Conservation (phyloP, 1,284 basidiomycete species). For the Neotropicomus parvogracilis region DNA sequence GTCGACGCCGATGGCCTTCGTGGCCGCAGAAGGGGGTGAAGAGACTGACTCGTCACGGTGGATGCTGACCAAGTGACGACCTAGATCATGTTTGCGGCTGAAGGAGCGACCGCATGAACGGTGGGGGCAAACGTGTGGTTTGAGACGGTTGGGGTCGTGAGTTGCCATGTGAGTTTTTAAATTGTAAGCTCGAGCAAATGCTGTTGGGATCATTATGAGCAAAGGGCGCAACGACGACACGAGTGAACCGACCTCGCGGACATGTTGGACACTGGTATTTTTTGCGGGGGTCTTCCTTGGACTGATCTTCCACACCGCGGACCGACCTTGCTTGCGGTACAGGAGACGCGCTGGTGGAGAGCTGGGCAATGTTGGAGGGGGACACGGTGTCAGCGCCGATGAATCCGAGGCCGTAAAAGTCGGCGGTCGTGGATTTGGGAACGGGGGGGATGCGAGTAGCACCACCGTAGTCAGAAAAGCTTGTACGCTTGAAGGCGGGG, state of each 20-base stretch:
- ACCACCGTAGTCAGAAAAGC: conserved; percentile 62
- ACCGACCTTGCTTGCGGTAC: conserved; percentile 41
- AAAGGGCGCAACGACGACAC: neutral
- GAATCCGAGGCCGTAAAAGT: conserved; percentile 51
- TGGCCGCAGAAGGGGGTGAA: conserved; percentile 38
- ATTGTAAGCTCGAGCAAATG: conserved; percentile 88
- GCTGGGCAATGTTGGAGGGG: conserved; percentile 51
- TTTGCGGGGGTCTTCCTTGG: conserved; percentile 61
- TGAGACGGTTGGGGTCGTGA: conserved; percentile 82
- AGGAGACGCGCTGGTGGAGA: conserved; percentile 42
- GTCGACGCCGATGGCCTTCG: conserved; percentile 58
- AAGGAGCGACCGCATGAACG: conserved; percentile 80
- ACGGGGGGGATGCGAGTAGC: conserved; percentile 41
- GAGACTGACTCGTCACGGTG: conserved; percentile 65
- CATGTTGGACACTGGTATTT: conserved; percentile 73
- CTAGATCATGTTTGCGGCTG: conserved; percentile 86
- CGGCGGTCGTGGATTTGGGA: conserved; percentile 46
- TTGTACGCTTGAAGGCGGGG: conserved; percentile 44
- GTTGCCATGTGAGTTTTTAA: conserved; percentile 88
- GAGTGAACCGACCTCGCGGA: conserved; percentile 52
- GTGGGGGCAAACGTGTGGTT: conserved; percentile 82
- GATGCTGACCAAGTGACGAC: conserved; percentile 81
- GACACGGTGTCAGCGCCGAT: conserved; percentile 43
- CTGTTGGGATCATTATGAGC: conserved; percentile 35
- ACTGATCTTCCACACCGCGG: conserved; percentile 37